These are phyloP conservation scores for Macrolepiota dolichaula DNA, from an alignment of 768 basidiomycete species.

Conservation along the genomic window DNA sequence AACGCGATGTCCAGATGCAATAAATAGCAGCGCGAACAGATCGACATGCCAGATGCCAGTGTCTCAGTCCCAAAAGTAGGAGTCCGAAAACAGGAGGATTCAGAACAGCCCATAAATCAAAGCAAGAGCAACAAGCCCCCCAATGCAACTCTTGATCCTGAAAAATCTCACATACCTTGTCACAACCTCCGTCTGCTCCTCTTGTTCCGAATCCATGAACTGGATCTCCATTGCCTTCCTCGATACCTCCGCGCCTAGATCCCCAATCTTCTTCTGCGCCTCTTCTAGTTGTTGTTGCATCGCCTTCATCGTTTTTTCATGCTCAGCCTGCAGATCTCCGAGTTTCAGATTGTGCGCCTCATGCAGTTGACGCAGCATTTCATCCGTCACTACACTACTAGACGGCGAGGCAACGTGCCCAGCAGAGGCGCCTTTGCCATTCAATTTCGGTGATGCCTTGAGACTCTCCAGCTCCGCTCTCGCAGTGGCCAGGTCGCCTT, in stretches of 20 bases:
- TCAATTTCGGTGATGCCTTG: conserved; percentile 52
- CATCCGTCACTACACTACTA: conserved; percentile 53
- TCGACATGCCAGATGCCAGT: conserved; percentile 4
- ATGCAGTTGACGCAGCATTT: conserved; percentile 74
- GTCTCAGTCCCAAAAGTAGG: neutral
- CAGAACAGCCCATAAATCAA: conserved; percentile 51
- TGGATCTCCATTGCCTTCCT: conserved; percentile 81
- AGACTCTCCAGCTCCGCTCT: conserved; percentile 54
- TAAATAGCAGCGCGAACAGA: conserved; percentile 8
- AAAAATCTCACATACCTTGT: conserved; percentile 32
- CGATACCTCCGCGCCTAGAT: conserved; percentile 56
- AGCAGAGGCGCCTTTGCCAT: conserved; percentile 38
- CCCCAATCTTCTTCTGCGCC: conserved; percentile 43
- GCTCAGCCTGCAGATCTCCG: conserved; percentile 65
- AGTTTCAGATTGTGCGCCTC: conserved; percentile 85
- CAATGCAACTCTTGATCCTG: conserved; percentile 54
- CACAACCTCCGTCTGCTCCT: conserved; percentile 42
- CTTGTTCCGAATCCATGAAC: conserved; percentile 75
- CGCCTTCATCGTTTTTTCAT: conserved; percentile 53
- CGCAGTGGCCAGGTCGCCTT: conserved; percentile 70
- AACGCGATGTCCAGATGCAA: conserved; percentile 1
- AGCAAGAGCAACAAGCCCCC: conserved; percentile 48
- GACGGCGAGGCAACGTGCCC: conserved; percentile 28
- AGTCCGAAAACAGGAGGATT: neutral
- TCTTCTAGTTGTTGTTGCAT: conserved; percentile 57